A percentile compares a stretch with the other conserved stretches of the same genome.
Evolutionary conservation across 495 filamentous ascomycete species (phyloP).

Genomic region (Penicillium nucicola): DNA sequence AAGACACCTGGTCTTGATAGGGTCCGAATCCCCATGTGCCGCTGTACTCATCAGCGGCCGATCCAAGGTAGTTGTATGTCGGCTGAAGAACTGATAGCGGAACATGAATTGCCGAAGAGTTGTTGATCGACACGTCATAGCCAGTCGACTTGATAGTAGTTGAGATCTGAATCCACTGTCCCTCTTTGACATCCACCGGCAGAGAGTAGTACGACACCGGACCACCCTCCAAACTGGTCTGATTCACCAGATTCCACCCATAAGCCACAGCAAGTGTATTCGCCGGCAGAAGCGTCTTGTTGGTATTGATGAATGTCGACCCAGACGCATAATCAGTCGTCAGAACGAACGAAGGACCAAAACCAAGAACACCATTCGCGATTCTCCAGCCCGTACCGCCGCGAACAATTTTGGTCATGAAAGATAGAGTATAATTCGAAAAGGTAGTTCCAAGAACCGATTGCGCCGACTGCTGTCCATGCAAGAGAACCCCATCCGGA

Average conservation of each 20-base stretch:
- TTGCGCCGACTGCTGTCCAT: slow-evolving; percentile 16
- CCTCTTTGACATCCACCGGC: slow-evolving; percentile 10
- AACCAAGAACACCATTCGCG: slow-evolving; percentile 6
- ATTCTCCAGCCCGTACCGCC: slow-evolving; percentile 23
- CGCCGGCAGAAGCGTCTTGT: slow-evolving; percentile 2
- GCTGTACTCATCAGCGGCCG: not conserved
- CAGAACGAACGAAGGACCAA: slow-evolving; percentile 15
- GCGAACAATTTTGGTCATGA: slow-evolving; percentile 14
- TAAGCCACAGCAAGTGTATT: slow-evolving; percentile 15
- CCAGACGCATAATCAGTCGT: slow-evolving; percentile 5
- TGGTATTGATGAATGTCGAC: slow-evolving; percentile 11
- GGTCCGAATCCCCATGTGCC: slow-evolving; percentile 35
- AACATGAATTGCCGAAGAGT: not conserved
- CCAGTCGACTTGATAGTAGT: slow-evolving; percentile 16
- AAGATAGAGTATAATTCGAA: slow-evolving; percentile 19
- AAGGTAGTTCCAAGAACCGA: slow-evolving; percentile 7
- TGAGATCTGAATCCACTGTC: slow-evolving; percentile 8
- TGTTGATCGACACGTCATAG: slow-evolving; percentile 12
- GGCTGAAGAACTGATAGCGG: not conserved
- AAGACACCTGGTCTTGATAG: slow-evolving; percentile 27
- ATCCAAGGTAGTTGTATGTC: not conserved
- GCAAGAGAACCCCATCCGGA: slow-evolving; percentile 10
- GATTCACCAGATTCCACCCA: slow-evolving; percentile 17
- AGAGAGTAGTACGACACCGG: not conserved
- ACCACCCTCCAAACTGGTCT: slow-evolving; percentile 8